Base-by-base conservation (phyloP, 345 rosid genomes). In the Hevea brasiliensis region DNA sequence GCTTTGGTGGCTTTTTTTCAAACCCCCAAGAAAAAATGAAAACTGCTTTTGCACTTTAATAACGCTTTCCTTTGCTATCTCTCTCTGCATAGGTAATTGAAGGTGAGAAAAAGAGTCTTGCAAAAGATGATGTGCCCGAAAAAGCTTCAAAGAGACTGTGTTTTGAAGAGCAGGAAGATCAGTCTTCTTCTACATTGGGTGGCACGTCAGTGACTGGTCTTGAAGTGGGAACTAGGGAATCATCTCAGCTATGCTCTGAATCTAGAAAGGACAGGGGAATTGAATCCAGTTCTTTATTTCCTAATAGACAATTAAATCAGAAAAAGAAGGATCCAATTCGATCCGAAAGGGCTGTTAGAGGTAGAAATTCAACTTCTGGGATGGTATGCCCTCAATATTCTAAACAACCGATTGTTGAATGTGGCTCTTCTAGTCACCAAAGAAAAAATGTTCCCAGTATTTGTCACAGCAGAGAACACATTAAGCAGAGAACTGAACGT, bases 71-170 rank as follows among this genome's bases (percentile, higher is more conserved):
- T 66, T 68, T 41, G 32, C 48, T 21, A 57, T 65, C 15, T 61
- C 67, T 48, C 10, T n/a, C 37, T 57, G 27, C n/a, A 18, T 29
- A 76, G 87, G 80, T 48, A 29, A 56, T 3, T 58, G 75, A 73
- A 24, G 73, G 40, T 18, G 20, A 67, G 40, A 74, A 47, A 55
- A 67, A 64, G n/a, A 17, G 35, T 37, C 35, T 24, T 50, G 27
- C 29, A 55, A 64, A 37, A 53, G 42, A 61, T 47, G 71, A 48
- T 67, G 74, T 29, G 20, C 48, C 35, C 71, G 73, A 73, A 61
- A 72, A 80, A 74, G 76, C 82, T 40, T 57, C 77, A 45, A 83
- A 80, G 79, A 82, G 62, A 55, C 57, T 47, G 21, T 15, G 70
- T 55, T 40, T 69, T 67, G 76, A 69, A 75, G 71, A 21, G 70